A percentile compares a stretch with the other conserved stretches of the same genome.
Evolutionary conservation across 352 stramenopile genomes (phyloP).

Genomic region (Peronospora belbahrii): DNA sequence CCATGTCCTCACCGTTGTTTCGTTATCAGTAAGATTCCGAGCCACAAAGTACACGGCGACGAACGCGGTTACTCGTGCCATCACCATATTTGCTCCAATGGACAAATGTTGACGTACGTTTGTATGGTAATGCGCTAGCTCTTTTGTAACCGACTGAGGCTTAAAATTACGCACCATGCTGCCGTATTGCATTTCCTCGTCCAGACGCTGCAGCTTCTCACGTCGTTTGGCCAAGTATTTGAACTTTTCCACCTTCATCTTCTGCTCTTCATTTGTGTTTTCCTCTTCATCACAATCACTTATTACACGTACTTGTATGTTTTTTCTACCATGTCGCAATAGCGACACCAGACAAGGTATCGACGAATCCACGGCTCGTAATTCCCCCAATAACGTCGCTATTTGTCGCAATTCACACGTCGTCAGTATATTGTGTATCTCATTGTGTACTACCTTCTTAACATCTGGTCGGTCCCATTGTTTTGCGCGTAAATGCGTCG

Average conservation of each 20-base stretch:
- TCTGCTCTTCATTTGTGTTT: constrained; percentile 1
- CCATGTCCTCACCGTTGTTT: constrained; percentile 56
- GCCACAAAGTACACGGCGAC: constrained; percentile 73
- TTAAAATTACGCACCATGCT: constrained; percentile 70
- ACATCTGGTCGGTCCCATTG: constrained; percentile 7
- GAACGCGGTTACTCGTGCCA: constrained; percentile 71
- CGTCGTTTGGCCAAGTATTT: constrained; percentile 46
- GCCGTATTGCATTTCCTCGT: constrained; percentile 77
- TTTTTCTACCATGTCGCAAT: constrained; percentile 16
- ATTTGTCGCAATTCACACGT: constrained; percentile 21
- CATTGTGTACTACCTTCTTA: constrained; percentile 11
- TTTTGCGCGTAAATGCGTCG: constrained; percentile 8
- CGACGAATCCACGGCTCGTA: constrained; percentile 13
- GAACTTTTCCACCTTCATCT: constrained; percentile 10
- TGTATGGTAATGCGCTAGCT: constrained; percentile 54
- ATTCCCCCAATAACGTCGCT: constrained; percentile 14
- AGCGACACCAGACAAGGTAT: constrained; percentile 20
- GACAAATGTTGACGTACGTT: constrained; percentile 73
- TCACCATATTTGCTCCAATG: constrained; percentile 81
- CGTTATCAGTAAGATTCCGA: constrained; percentile 52
- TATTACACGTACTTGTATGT: constrained; percentile 5
- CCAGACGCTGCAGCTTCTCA: constrained; percentile 56
- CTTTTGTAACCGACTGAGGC: constrained; percentile 29
- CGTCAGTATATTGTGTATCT: constrained; percentile 10
- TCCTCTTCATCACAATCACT: background rate